A percentile compares a stretch with the other conserved stretches of the same genome.
Evolutionary conservation across 768 basidiomycete genomes (phyloP).

Genomic region (Xerocomus potaroensis): DNA sequence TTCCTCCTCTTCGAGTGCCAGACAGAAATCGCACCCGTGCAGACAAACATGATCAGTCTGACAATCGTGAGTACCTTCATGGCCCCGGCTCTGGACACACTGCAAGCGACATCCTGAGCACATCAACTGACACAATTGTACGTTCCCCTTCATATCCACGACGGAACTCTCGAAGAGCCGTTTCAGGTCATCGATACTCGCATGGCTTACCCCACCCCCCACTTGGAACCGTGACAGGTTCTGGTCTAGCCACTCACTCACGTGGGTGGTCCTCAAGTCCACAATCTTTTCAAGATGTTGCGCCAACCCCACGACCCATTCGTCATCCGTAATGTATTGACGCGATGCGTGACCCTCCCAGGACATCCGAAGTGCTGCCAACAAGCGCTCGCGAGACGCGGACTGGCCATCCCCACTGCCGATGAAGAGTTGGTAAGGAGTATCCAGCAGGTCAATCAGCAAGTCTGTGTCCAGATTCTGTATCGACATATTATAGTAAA

Average conservation of each 20-base stretch:
- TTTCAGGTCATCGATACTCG: conserved; percentile 42
- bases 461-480: conserved; percentile 53
- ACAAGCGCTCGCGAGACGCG: conserved; percentile 9
- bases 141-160: conserved; percentile 42
- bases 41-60: conserved; percentile 45
- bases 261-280: conserved; percentile 42
- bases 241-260: conserved; percentile 46
- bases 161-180: conserved; percentile 39
- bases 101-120: conserved; percentile 46
- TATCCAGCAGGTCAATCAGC: conserved; percentile 36
- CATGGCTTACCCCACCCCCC: conserved; percentile 21
- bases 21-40: conserved; percentile 39
- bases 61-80: conserved; percentile 47
- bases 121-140: conserved; percentile 46
- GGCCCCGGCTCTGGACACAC: conserved; percentile 44
- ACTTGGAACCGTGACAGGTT: conserved; percentile 46
- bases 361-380: conserved; percentile 12
- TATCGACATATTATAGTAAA: neutral
- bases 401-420: conserved; percentile 13
- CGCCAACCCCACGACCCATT: conserved; percentile 39
- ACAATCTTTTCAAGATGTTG: conserved; percentile 37
- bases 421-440: conserved; percentile 34
- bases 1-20: conserved; percentile 20
- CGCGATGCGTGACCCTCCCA: conserved; percentile 20
- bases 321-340: conserved; percentile 19